Evolutionary conservation across 164 flowering plant genomes (phyloP).

Genomic region (Chimonanthus praecox): DNA sequence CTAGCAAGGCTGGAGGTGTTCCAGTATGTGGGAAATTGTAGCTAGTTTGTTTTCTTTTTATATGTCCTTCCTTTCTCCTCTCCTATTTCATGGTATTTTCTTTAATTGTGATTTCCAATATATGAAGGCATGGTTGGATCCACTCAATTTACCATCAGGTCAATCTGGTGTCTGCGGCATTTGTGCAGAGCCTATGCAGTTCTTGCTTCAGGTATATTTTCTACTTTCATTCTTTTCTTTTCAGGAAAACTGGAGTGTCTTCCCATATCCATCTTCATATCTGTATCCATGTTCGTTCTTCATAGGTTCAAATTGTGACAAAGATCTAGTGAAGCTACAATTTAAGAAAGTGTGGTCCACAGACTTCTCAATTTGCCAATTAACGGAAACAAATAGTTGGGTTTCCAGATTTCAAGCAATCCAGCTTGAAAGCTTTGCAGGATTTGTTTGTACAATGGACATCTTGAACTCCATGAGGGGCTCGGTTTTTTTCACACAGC

Average conservation of each 20-base stretch:
- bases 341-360: too few relatives aligned
- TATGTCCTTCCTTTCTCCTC: background rate
- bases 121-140: constrained; percentile 88
- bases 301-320: background rate
- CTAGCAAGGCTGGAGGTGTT: constrained; percentile 89
- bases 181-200: constrained; percentile 74
- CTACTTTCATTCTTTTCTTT: background rate
- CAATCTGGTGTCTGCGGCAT: constrained; percentile 44
- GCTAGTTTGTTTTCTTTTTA: constrained; percentile 1
- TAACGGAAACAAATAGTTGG: too few relatives aligned
- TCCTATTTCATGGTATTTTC: background rate
- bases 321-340: too few relatives aligned
- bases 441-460: too few relatives aligned
- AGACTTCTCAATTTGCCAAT: too few relatives aligned
- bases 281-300: background rate
- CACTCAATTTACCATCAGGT: constrained; percentile 59
- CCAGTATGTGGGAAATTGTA: constrained; percentile 45
- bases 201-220: constrained; percentile 70
- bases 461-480: too few relatives aligned
- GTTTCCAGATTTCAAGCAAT: too few relatives aligned
- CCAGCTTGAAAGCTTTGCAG: too few relatives aligned
- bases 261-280: background rate
- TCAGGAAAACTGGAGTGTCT: too few relatives aligned
- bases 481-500: too few relatives aligned
- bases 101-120: background rate